A percentile compares a stretch with the other conserved stretches of the same genome.
Evolutionary conservation across 768 basidiomycete genomes (phyloP).

Genomic region (Auriscalpium microsporum): DNA sequence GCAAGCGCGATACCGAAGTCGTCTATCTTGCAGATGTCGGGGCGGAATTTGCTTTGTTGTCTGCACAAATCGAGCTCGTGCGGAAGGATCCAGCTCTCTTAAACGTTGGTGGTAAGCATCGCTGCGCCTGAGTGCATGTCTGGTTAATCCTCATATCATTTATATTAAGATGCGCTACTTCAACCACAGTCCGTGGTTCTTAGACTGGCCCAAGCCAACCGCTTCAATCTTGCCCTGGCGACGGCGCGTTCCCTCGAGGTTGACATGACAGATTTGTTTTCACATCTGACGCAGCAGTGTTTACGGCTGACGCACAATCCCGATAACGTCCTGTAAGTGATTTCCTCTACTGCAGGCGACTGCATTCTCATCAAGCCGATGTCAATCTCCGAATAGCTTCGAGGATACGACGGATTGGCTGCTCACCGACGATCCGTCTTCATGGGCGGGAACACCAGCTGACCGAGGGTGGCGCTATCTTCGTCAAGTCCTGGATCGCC

Average conservation of each 20-base stretch:
- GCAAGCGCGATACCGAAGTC: slow-evolving; percentile 66
- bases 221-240: slow-evolving; percentile 72
- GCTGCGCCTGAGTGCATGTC: background rate
- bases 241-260: slow-evolving; percentile 68
- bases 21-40: slow-evolving; percentile 74
- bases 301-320: slow-evolving; percentile 61
- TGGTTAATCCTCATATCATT: slow-evolving; percentile 16
- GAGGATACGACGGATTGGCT: slow-evolving; percentile 78
- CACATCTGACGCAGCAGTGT: slow-evolving; percentile 69
- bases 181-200: slow-evolving; percentile 61
- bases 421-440: slow-evolving; percentile 66
- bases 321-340: slow-evolving; percentile 48
- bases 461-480: slow-evolving; percentile 87
- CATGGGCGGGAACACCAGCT: slow-evolving; percentile 75
- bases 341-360: background rate
- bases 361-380: slow-evolving; percentile 3
- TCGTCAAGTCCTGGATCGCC: slow-evolving; percentile 65
- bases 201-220: slow-evolving; percentile 67
- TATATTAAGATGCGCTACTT: slow-evolving; percentile 36
- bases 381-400: slow-evolving; percentile 35
- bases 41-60: slow-evolving; percentile 66
- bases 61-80: slow-evolving; percentile 70
- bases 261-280: slow-evolving; percentile 85
- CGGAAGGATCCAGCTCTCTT: slow-evolving; percentile 55
- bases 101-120: slow-evolving; percentile 52